Base-by-base conservation (phyloP, 1,139 yeast species). In the Saccharomyces hybrid region DNA sequence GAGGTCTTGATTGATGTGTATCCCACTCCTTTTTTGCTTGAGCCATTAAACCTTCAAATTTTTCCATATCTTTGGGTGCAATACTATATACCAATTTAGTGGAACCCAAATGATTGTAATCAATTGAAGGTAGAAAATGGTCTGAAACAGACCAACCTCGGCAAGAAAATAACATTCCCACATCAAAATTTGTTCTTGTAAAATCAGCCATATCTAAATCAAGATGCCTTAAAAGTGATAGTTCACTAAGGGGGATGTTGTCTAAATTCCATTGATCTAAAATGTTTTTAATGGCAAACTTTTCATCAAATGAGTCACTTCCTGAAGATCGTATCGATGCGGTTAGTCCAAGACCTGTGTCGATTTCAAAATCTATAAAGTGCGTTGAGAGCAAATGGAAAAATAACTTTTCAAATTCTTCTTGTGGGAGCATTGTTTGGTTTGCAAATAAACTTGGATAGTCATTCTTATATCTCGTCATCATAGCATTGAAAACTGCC, bases 101-200 rank as follows among this genome's bases (percentile, higher is more conserved):
- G 3, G 84, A 84, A 7, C 96, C 96, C 54, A 79, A 70, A 61
- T 86, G 87, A 58, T 83, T 88, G 62, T 80, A 87, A 65, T 84
- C 85, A 28, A 82, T 75, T 8, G 80, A 73, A 57, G 86, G 86
- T 0, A 90, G 73, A 66, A 83, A 84, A 61, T 86, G 91, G 62
- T 88, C 96, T 63, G 86, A 95, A 53, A 80, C 73, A 53, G 76
- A 77, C 96, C 96, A 90, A 60, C 85, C 80, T 57, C 82, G 82
- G 1, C 86, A 76, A 47, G 90, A 80, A 62, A 83, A 85, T 26
- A 86, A 74, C 87, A 84, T 84, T 0, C 87, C 88, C 6, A 80
- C 77, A 67, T 77, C 76, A 50, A 84, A 65, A 71, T 74, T 73
- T 0, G 86, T 80, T 9, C 70, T 70, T 0, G 80, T 73, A 54